Evolutionary conservation across 768 basidiomycete genomes (phyloP), one percentile per base, ranked within the genome.

Genomic region (Arthromyces matolae): DNA sequence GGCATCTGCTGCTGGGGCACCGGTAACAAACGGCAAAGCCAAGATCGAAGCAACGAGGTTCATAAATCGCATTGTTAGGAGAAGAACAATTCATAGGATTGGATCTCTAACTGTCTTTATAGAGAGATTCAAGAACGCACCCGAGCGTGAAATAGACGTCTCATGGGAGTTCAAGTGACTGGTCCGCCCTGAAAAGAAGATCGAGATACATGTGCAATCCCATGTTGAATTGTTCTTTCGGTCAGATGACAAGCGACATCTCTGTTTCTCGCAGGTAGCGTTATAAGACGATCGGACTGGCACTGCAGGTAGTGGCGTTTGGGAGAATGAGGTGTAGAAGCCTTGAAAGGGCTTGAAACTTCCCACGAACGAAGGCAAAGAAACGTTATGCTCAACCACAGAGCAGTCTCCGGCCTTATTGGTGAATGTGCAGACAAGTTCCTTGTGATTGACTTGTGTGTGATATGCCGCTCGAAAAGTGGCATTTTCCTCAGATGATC

Each of bases 11-110:
- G 57, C 46, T 0, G 57, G 60, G 13, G 56, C 43, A 24, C 60
- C 65, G 5, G 46, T 35, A n/a, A 60, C 64, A 38, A 50, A 59
- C 18, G 65, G 49, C 39, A 55, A 52, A 29, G 59, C 57, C 40
- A 61, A 33, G 36, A 67, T 50, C 22, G 63, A 60, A 36, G 60
- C 58, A 14, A 55, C 27, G 19, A 55, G 22, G 12, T 16, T 29
- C 18, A 34, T 23, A 31, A 47, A 42, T 23, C 41, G 54, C 54
- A 55, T 55, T 47, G 14, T 37, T 45, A 16, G n/a, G 3, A 19
- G 20, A 22, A 29, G 28, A n/a, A 22, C 14, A n/a, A 19, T 19
- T 7, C 9, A 16, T 18, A 40, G 24, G 5, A n/a, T 39, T 25
- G 9, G 24, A 35, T 37, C 18, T 10, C 13, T 22, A 16, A 33